Percentiles rank a stretch among this genome's conserved stretches.
phyloP scores from a whole-genome alignment of 768 basidiomycete genomes.

The Mycena pura region DNA sequence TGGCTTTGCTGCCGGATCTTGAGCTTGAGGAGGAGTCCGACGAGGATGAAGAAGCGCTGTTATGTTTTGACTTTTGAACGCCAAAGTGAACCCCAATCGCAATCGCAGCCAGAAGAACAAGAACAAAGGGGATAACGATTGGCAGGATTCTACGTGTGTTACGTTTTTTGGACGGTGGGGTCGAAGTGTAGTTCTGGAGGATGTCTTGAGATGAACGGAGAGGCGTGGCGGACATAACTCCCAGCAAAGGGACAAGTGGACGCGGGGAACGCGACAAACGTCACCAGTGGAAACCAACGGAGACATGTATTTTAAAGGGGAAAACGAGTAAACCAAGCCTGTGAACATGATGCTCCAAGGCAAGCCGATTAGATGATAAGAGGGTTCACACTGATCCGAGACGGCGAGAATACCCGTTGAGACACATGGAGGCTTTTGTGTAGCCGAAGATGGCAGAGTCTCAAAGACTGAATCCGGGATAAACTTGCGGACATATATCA shows the following conservation, averaged over 20 bases:
- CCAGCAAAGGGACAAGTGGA: neutral
- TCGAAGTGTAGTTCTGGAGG: neutral
- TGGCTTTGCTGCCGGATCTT: neutral
- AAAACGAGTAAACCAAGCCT: neutral
- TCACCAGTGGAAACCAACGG: neutral
- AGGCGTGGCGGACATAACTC: conserved; percentile 9
- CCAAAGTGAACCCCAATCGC: conserved; percentile 43
- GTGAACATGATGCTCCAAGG: neutral
- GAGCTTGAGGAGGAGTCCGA: neutral
- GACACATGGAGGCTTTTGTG: no score
- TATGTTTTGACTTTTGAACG: conserved; percentile 34
- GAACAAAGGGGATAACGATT: conserved; percentile 20
- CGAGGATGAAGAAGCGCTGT: conserved; percentile 22
- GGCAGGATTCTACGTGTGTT: neutral
- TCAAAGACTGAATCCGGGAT: no score
- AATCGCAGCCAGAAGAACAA: conserved; percentile 35
- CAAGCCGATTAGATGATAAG: neutral
- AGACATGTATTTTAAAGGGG: no score
- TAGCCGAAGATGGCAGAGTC: no score
- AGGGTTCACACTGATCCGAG: no score
- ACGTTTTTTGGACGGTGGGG: neutral
- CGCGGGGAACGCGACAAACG: neutral
- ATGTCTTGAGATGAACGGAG: neutral
- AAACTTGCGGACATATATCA: no score
- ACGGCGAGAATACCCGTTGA: no score